Base-by-base conservation (phyloP, 495 filamentous ascomycete genomes). In the Pseudevernia furfuracea region DNA sequence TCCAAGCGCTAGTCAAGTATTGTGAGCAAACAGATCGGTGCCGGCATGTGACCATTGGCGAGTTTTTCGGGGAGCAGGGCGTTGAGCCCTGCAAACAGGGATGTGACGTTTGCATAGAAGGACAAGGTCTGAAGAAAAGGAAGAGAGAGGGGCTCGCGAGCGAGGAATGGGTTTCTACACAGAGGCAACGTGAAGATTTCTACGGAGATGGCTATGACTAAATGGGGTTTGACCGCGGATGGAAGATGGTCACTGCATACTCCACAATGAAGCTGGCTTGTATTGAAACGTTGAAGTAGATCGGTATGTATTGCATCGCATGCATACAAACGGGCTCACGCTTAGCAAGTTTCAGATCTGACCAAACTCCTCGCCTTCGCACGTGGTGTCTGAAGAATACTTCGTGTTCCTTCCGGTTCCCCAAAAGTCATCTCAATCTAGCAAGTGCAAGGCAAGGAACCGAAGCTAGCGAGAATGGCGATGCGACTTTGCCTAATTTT, bases 81-180 rank as follows among this genome's bases (percentile, higher is more conserved):
- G 73, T 77, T 59, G 82, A 85, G 38, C 73, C 73, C 34, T 97
- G 93, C 69, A 85, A 95, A 64, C 91, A 81, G 75, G 92, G 92
- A 14, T 97, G 93, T 71, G 93, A 97, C 76, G 88, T 84, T 74
- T 91, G 92, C 71, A 97, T 97, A 75, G 88, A 96, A 62, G 71
- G 76, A 6, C 72, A 72, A 32, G 83, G 72, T 2, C 72, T 97
- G 68, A 83, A 82, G 65, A 84, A 74, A 66, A 80, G 85, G 60
- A 92, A 89, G 72, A 71, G 77, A 61, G 77, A 69, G 39, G 85
- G 84, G 5, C 70, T 92, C 60, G 84, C 82, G 39, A 85, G 80
- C 71, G 88, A 90, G 71, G 88, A 91, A 74, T 90, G 82, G 81
- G 83, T 88, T 58, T 84, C 82, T 66, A 90, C 88, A 58, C 88